Evolutionary conservation across 768 basidiomycete species (phyloP), one percentile per base, ranked within the genome.

Genomic region (Sarcomyxa edulis): DNA sequence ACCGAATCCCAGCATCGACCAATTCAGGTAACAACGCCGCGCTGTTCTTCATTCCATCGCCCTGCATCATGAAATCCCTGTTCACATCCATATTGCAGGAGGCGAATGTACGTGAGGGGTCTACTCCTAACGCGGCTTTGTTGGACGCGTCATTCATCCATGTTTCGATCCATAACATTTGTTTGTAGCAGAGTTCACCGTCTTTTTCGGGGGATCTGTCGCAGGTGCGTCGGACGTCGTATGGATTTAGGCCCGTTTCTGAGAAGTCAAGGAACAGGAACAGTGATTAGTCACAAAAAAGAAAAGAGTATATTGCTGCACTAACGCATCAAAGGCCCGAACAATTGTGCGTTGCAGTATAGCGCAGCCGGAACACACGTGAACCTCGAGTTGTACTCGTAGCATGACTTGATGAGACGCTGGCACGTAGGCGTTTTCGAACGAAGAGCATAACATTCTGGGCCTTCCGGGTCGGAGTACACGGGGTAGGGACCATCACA

Each of bases 151-250:
- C 62, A 56, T 97, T 96, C 73, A 97, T 69, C 74, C 82, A 97
- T 1, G 68, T 74, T 49, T 96, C 94, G 53, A 96, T 79, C 87
- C 88, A 96, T 12, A 59, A 51, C 74, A 96, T 81, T 63, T 95
- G 71, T 42, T 57, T 67, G 57, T 89, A 91, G 65, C 89, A 91
- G 2, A 88, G 66, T 2, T 73, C 65, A 3, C 82, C 84, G 44
- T 93, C 84, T 50, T 73, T 74, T 20, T 6, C 20, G n/a, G n/a
- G n/a, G 19, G 66, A 45, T 27, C 69, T 74, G 54, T 96, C 81
- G 53, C 94, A 96, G 45, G 65, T 70, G 40, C 58, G 64, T 45
- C 91, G 80, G 3, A 88, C 84, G 51, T 97, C 94, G 59, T 97
- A 98, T 7, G 88, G 81, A 62, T 97, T 98, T 33, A 83, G 56